These are phyloP conservation scores for Buxus sempervirens DNA, from an alignment of 164 flowering plant species.

Conservation along the genomic window DNA sequence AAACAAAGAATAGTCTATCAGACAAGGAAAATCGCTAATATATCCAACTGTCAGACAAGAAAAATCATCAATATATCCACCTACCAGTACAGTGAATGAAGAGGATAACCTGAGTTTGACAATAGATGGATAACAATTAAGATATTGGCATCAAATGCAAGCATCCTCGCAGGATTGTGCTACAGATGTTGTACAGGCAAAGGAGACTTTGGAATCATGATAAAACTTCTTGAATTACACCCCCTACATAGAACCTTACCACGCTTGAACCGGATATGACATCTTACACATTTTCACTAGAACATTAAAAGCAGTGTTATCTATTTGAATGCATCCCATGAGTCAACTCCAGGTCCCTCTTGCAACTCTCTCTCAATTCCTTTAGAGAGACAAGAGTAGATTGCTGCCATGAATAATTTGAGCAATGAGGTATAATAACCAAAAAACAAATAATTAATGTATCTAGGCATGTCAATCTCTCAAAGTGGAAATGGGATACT, in stretches of 20 bases:
- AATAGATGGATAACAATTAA: neutral
- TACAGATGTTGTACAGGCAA: conserved; percentile 5
- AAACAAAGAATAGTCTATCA: too few relatives aligned
- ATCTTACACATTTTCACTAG: conserved; percentile 4
- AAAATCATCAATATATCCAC: too few relatives aligned
- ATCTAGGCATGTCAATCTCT: neutral
- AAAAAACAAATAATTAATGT: too few relatives aligned
- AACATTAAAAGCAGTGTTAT: conserved; percentile 16
- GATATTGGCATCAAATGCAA: neutral
- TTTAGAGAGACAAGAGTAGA: conserved; percentile 37
- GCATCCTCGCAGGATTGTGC: neutral
- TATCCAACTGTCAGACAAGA: too few relatives aligned
- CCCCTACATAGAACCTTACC: too few relatives aligned
- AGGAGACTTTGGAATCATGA: neutral
- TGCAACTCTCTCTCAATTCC: conserved; percentile 70
- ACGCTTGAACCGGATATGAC: neutral
- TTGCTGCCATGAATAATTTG: conserved; percentile 42
- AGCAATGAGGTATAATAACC: too few relatives aligned
- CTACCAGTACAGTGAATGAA: too few relatives aligned
- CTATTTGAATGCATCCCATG: conserved; percentile 31
- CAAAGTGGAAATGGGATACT: neutral
- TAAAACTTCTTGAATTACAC: neutral
- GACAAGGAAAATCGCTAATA: too few relatives aligned
- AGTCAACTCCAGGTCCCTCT: conserved; percentile 52
- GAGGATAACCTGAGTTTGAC: too few relatives aligned